Evolutionary conservation across 495 filamentous ascomycete genomes (phyloP), one percentile per base, ranked within the genome.

Genomic region (Tuber aestivum): DNA sequence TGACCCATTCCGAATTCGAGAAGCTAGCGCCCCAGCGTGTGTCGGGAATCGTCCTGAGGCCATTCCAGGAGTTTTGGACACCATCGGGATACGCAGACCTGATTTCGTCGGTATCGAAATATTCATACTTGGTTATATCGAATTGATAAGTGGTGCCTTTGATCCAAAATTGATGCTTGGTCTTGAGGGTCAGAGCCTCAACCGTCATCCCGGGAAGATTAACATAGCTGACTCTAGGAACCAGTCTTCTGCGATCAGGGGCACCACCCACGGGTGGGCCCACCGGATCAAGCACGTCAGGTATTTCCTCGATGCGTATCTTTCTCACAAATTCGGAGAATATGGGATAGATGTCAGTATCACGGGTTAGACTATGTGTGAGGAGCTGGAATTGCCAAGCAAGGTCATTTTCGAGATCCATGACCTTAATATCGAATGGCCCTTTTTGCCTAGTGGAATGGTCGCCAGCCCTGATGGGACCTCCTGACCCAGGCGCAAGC

Each of bases 101-200:
- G 56, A 82, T 74, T 38, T 75, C 70, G 38, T 77, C 44, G n/a
- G 76, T 75, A 18, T 72, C 72, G 35, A 82, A 79, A 37, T 65
- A 56, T 69, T 83, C 82, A 56, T 83, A 83, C 27, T 75, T 74
- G 16, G 81, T 83, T 69, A 83, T 68, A 61, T 83, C 82, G n/a
- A 83, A 83, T 32, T 77, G 70, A 56, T 81, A 83, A 2, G 61
- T 69, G 10, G 81, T 81, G 42, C 45, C 76, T 14, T 48, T 71
- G 42, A 83, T 76, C 74, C 73, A 81, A 72, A 77, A 83, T 27
- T 80, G 79, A 56, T 78, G 75, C 27, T 83, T 83, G 10, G 82
- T 81, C 72, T 83, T 83, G 48, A 79, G 69, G n/a, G 77, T 72
- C 40, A 83, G 69, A 41, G 71, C 75, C 18, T 77, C 69, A 27